A percentile compares a stretch with the other conserved stretches of the same genome.
Evolutionary conservation across 495 filamentous ascomycete species (phyloP).

Genomic region (Astrothelium macrocarpum): DNA sequence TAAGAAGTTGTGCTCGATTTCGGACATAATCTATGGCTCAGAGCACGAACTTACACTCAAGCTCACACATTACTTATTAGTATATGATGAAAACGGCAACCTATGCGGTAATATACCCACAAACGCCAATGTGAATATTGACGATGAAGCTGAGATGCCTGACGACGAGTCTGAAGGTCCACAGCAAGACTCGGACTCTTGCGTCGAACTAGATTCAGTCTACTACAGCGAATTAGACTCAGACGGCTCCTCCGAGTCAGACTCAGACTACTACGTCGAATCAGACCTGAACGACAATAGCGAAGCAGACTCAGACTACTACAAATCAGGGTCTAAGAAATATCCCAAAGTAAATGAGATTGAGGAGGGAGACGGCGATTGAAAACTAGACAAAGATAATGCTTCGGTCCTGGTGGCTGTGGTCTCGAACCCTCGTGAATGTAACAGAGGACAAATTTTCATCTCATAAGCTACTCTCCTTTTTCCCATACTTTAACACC

Average conservation of each 20-base stretch:
- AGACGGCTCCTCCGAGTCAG: too few species aligned
- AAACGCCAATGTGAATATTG: neutral
- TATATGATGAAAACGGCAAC: neutral
- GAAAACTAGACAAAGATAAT: too few species aligned
- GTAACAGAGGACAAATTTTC: too few species aligned
- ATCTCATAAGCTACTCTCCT: neutral
- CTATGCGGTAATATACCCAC: neutral
- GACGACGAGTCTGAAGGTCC: neutral
- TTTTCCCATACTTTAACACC: conserved; percentile 36
- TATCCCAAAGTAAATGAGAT: too few species aligned
- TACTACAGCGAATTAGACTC: too few species aligned
- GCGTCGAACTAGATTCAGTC: neutral
- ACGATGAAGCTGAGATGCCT: neutral
- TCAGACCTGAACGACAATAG: too few species aligned
- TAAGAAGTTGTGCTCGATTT: neutral
- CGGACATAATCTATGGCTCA: neutral
- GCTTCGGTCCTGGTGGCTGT: too few species aligned
- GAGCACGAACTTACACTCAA: neutral
- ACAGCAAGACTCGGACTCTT: neutral
- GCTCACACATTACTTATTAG: neutral
- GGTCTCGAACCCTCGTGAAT: too few species aligned
- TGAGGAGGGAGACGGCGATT: too few species aligned
- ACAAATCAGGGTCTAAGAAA: too few species aligned
- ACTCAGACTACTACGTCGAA: too few species aligned
- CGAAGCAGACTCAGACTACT: too few species aligned